Evolutionary conservation across 1,284 basidiomycete species (phyloP).

Genomic region (Fistulina hepatica): DNA sequence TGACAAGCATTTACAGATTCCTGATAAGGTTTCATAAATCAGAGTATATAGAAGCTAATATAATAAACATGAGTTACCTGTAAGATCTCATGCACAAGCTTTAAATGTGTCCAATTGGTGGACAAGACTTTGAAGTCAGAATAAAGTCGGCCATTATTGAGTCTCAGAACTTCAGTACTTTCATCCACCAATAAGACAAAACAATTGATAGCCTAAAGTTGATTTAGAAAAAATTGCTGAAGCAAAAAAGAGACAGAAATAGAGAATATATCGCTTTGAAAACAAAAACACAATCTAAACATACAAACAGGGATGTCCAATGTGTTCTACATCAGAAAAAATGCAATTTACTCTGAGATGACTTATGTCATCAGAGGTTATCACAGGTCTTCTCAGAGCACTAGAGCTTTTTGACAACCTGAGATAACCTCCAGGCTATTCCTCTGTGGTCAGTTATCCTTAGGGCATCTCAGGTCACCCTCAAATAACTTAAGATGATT

Average conservation of each 20-base stretch:
- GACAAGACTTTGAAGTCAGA: slow-evolving; percentile 11
- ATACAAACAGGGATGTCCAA: slow-evolving; percentile 19
- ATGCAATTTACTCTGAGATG: no score
- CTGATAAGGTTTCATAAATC: slow-evolving; percentile 8
- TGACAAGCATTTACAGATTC: slow-evolving; percentile 16
- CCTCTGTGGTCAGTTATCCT: no score
- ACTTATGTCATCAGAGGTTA: no score
- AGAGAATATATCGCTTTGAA: slow-evolving; percentile 13
- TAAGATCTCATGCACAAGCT: slow-evolving; percentile 16
- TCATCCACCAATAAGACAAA: slow-evolving; percentile 19
- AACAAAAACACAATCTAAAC: slow-evolving; percentile 12
- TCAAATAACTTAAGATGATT: no score
- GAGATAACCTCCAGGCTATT: no score
- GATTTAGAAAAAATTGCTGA: no score
- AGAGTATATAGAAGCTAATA: slow-evolving; percentile 2
- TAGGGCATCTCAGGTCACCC: no score
- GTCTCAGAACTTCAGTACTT: slow-evolving; percentile 16
- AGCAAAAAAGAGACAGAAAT: slow-evolving; percentile 1
- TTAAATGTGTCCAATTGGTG: slow-evolving; percentile 15
- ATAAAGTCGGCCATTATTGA: slow-evolving; percentile 19
- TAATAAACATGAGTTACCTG: slow-evolving; percentile 11
- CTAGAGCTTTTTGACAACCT: no score
- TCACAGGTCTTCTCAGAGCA: no score
- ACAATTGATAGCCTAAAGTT: slow-evolving; percentile 18
- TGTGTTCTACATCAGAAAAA: slow-evolving; percentile 17